Conservation (phyloP, 2,329 filamentous ascomycete genomes). For the Aureobasidium sp. region DNA sequence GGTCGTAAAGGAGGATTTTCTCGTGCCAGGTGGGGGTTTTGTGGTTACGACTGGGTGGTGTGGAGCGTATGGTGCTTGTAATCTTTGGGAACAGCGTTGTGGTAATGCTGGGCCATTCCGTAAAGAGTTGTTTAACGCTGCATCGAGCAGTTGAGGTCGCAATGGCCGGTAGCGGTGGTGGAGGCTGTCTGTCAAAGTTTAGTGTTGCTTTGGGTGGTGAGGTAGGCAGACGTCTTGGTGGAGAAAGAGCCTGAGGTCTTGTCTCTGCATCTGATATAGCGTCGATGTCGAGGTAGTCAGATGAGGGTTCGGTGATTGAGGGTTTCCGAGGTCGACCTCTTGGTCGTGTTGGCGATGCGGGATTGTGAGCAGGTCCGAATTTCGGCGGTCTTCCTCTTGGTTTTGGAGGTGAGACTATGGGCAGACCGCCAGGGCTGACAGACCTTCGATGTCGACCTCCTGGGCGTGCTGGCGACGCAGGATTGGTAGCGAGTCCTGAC, state of each 20-base stretch:
- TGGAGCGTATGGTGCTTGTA: conserved; percentile 38
- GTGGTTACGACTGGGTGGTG: conserved; percentile 33
- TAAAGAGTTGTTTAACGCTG: not conserved
- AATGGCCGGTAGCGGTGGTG: not conserved
- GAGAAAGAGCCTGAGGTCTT: conserved; percentile 24
- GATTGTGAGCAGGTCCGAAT: no score
- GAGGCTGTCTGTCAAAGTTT: conserved; percentile 4
- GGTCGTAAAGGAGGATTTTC: conserved; percentile 89
- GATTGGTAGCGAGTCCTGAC: not conserved
- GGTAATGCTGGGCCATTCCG: conserved; percentile 26
- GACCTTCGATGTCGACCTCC: not conserved
- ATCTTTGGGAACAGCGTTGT: conserved; percentile 39
- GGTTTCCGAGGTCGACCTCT: no score
- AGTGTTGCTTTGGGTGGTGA: not conserved
- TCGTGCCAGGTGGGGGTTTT: conserved; percentile 65
- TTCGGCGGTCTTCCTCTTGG: no score
- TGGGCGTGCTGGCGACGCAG: not conserved
- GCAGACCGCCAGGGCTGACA: not conserved
- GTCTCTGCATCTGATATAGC: conserved; percentile 27
- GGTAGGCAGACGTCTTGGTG: conserved; percentile 17
- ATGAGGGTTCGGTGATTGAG: not conserved
- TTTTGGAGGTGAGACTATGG: not conserved
- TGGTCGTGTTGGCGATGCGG: no score
- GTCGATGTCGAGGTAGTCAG: conserved; percentile 16
- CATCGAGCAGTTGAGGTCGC: not conserved